phyloP scores from a whole-genome alignment of 148 eudicot genomes.

The Tetragonia tetragonoides region DNA sequence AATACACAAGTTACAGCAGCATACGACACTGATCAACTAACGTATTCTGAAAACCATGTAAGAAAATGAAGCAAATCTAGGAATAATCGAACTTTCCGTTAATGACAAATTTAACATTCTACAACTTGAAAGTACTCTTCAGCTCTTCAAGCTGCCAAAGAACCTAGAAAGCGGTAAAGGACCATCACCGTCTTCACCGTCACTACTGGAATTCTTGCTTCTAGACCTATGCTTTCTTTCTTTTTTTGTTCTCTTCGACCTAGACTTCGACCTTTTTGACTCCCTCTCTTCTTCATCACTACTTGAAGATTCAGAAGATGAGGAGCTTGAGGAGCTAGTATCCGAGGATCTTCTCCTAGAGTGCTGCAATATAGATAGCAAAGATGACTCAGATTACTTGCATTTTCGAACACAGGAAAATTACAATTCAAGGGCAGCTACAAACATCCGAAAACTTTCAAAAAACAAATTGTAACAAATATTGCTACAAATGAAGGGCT shows the following conservation, averaged over 20 bases:
- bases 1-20: conserved; percentile 12
- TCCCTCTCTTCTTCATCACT: conserved; percentile 84
- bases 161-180: conserved; percentile 96
- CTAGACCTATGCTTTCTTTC: conserved; percentile 64
- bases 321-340: conserved; percentile 69
- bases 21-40: conserved; percentile 10
- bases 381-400: background rate
- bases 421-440: background rate
- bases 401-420: background rate
- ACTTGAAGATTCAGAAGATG: conserved; percentile 81
- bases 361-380: conserved; percentile 45
- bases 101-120: conserved; percentile 21
- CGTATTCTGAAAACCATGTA: background rate
- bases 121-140: conserved; percentile 19
- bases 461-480: background rate
- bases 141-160: conserved; percentile 73
- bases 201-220: conserved; percentile 60
- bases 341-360: conserved; percentile 76
- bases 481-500: background rate
- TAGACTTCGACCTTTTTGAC: conserved; percentile 67
- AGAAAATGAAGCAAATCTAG: conserved; percentile 1
- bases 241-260: conserved; percentile 64
- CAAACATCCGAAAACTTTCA: background rate
- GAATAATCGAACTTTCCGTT: conserved; percentile 17
- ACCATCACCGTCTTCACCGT: conserved; percentile 53